phyloP scores from a whole-genome alignment of 306 rosid genomes.

The Cucurbita maxima region DNA sequence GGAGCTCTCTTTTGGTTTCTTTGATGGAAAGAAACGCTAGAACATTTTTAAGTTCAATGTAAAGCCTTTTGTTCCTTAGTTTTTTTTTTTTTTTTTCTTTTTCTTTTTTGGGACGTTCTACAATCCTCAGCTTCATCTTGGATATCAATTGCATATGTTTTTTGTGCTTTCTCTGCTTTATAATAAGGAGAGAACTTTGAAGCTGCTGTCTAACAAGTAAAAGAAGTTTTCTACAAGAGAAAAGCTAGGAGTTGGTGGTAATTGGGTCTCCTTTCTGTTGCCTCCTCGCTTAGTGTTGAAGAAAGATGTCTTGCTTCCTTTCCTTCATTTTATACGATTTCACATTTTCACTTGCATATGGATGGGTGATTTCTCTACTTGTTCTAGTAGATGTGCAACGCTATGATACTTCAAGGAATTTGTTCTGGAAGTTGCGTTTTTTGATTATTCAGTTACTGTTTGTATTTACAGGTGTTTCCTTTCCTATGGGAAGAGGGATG shows the following conservation, averaged over 20 bases:
- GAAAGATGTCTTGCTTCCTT: not conserved
- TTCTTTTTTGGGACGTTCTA: not conserved
- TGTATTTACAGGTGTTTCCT: conserved; percentile 56
- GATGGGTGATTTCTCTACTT: not conserved
- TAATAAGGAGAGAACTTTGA: not conserved
- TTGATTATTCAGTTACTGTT: conserved; percentile 5
- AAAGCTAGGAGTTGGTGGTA: not conserved
- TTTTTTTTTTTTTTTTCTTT: not conserved
- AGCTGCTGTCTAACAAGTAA: not conserved
- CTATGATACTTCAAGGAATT: not conserved
- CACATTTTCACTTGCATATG: not conserved
- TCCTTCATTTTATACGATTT: not conserved
- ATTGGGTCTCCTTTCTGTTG: not conserved
- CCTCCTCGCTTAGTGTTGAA: not conserved
- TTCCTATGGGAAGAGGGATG: conserved; percentile 96
- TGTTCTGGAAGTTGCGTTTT: conserved; percentile 10
- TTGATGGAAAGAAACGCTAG: not conserved
- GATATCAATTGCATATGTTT: not conserved
- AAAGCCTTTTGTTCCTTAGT: not conserved
- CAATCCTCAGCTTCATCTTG: not conserved
- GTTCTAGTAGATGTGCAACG: not conserved
- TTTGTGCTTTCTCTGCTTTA: not conserved
- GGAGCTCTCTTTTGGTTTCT: not conserved
- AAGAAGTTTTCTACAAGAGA: not conserved
- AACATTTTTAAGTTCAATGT: not conserved